Evolutionary conservation across 306 rosid species (phyloP).

Genomic region (Ceratonia siliqua): DNA sequence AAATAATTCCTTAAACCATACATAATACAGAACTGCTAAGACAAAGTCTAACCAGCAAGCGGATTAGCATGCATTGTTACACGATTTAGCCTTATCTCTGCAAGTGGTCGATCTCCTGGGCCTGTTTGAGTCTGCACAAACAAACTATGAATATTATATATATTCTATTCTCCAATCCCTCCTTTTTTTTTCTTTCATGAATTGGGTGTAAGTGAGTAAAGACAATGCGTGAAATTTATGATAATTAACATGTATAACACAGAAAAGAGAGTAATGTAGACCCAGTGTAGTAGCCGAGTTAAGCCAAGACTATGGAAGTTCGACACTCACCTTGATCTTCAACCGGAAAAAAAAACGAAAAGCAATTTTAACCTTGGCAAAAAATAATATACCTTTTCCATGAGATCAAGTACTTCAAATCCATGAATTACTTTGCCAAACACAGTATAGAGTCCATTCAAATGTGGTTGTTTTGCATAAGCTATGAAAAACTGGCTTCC

Average conservation of each 20-base stretch:
- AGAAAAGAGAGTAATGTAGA: background rate
- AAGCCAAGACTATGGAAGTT: background rate
- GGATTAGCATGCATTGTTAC: constrained; percentile 79
- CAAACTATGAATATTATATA: background rate
- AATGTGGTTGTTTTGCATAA: constrained; percentile 91
- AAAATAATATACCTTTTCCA: constrained; percentile 79
- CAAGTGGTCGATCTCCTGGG: constrained; percentile 74
- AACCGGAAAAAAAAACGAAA: background rate
- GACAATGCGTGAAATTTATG: background rate
- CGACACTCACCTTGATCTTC: constrained; percentile 1
- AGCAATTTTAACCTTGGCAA: background rate
- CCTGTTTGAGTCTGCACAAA: constrained; percentile 86
- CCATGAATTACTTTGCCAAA: constrained; percentile 96
- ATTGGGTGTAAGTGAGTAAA: background rate
- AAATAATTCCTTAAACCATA: background rate
- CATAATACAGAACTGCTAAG: background rate
- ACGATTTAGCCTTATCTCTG: constrained; percentile 73
- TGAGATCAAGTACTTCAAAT: constrained; percentile 93
- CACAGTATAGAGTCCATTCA: constrained; percentile 79
- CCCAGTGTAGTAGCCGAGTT: background rate
- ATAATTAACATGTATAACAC: background rate
- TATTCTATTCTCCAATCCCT: background rate
- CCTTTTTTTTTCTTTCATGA: background rate
- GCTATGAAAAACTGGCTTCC: constrained; percentile 87
- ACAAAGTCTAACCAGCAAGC: constrained; percentile 50